phyloP scores from a whole-genome alignment of 2,329 filamentous ascomycete genomes.

The Botrytis paeoniae region DNA sequence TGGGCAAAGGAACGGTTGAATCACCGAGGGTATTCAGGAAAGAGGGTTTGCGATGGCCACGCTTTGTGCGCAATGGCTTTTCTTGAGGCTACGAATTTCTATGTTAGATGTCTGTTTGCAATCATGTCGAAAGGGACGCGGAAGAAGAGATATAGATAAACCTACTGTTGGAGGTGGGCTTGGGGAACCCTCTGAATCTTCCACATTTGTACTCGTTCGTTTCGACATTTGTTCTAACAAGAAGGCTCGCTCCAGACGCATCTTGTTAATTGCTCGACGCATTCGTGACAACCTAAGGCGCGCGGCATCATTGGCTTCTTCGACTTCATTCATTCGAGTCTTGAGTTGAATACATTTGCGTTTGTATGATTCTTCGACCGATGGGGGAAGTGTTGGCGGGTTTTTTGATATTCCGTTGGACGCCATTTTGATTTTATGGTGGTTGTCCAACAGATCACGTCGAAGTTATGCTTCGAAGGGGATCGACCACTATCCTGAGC shows the following conservation, averaged over 20 bases:
- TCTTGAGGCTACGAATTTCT: slow-evolving; percentile 61
- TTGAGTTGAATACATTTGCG: slow-evolving; percentile 95
- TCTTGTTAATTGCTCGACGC: slow-evolving; percentile 83
- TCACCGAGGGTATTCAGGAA: slow-evolving; percentile 39
- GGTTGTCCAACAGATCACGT: neutral
- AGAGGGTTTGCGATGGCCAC: slow-evolving; percentile 63
- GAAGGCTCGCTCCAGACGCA: slow-evolving; percentile 80
- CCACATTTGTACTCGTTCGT: slow-evolving; percentile 70
- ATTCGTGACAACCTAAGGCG: slow-evolving; percentile 75
- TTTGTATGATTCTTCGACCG: slow-evolving; percentile 92
- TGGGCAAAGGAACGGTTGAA: slow-evolving; percentile 42
- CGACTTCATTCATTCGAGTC: slow-evolving; percentile 85
- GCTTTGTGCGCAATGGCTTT: slow-evolving; percentile 72
- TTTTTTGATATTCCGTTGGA: slow-evolving; percentile 35
- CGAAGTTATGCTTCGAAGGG: neutral
- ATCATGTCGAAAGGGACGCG: slow-evolving; percentile 21
- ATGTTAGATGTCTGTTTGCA: slow-evolving; percentile 23
- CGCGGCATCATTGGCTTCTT: slow-evolving; percentile 83
- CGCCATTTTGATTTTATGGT: slow-evolving; percentile 9
- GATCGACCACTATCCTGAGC: neutral
- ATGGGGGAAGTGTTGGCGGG: slow-evolving; percentile 70
- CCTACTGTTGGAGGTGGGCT: slow-evolving; percentile 76
- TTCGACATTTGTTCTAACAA: slow-evolving; percentile 70
- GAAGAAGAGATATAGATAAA: slow-evolving; percentile 27
- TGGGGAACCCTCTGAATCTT: slow-evolving; percentile 75